Evolutionary conservation across 331 rosid species (phyloP).

Genomic region (Quercus tomentella): DNA sequence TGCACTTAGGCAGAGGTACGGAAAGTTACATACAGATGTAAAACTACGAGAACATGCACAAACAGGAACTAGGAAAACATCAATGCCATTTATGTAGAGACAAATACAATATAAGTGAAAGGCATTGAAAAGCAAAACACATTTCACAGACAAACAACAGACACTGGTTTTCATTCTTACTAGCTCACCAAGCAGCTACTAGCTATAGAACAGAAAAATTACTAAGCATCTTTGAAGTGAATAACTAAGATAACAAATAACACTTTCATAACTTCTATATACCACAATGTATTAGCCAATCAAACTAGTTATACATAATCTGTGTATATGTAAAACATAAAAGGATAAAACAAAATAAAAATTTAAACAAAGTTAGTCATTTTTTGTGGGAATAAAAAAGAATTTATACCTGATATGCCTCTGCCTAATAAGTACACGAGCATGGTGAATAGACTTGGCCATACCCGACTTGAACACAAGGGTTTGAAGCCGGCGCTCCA

Average conservation of each 20-base stretch:
- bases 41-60: no score
- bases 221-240: background rate
- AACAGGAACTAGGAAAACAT: no score
- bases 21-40: background rate
- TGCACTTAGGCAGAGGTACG: background rate
- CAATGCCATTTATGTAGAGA: no score
- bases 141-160: background rate
- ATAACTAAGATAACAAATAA: background rate
- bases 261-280: background rate
- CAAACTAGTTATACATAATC: background rate
- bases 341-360: background rate
- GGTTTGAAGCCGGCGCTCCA: slow-evolving; percentile 41
- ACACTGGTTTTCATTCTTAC: background rate
- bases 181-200: background rate
- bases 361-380: background rate
- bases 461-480: slow-evolving; percentile 35
- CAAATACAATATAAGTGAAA: no score
- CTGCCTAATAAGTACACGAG: slow-evolving; percentile 42
- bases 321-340: background rate
- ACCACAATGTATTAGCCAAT: background rate
- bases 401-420: slow-evolving; percentile 36
- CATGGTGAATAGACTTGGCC: slow-evolving; percentile 42
- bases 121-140: background rate
- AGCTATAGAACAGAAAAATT: background rate
- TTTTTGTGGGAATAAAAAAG: background rate